phyloP scores from a whole-genome alignment of 2,329 filamentous ascomycete genomes.

The Arachnopeziza araneosa region DNA sequence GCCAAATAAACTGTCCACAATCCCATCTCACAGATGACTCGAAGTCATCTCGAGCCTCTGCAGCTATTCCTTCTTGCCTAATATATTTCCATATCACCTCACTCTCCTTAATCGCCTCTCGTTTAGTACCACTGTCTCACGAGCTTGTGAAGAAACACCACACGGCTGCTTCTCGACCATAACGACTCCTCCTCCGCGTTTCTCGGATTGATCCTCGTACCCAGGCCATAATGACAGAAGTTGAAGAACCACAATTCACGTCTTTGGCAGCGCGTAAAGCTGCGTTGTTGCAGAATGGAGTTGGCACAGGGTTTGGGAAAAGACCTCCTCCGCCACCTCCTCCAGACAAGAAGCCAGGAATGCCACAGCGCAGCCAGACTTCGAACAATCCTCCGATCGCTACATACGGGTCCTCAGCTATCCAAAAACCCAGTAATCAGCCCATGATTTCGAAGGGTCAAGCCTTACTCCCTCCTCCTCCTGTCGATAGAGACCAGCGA shows the following conservation, averaged over 20 bases:
- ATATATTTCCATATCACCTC: too few species aligned
- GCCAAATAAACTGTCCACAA: not conserved
- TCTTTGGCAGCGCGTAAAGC: slow-evolving; percentile 58
- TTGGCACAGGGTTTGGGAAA: slow-evolving; percentile 36
- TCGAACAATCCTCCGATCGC: slow-evolving; percentile 32
- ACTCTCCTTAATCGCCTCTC: not conserved
- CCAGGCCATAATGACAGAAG: slow-evolving; percentile 46
- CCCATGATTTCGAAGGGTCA: slow-evolving; percentile 19
- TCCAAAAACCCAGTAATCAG: slow-evolving; percentile 22
- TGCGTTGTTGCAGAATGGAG: slow-evolving; percentile 45
- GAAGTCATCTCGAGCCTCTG: not conserved
- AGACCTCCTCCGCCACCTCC: slow-evolving; percentile 51
- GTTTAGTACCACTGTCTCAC: not conserved
- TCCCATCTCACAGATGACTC: not conserved
- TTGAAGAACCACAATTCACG: slow-evolving; percentile 56
- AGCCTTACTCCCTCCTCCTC: slow-evolving; percentile 25
- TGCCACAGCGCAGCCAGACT: slow-evolving; percentile 34
- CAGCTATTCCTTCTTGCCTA: not conserved
- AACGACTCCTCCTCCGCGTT: too few species aligned
- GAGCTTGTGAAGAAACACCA: not conserved
- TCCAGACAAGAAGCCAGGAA: slow-evolving; percentile 35
- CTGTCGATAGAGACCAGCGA: slow-evolving; percentile 25
- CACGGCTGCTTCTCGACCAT: not conserved
- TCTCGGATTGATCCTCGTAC: not conserved
- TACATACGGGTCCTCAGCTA: slow-evolving; percentile 22